Evolutionary conservation across 768 basidiomycete species (phyloP), one percentile per base, ranked within the genome.

Genomic region (Cyathus striatus): DNA sequence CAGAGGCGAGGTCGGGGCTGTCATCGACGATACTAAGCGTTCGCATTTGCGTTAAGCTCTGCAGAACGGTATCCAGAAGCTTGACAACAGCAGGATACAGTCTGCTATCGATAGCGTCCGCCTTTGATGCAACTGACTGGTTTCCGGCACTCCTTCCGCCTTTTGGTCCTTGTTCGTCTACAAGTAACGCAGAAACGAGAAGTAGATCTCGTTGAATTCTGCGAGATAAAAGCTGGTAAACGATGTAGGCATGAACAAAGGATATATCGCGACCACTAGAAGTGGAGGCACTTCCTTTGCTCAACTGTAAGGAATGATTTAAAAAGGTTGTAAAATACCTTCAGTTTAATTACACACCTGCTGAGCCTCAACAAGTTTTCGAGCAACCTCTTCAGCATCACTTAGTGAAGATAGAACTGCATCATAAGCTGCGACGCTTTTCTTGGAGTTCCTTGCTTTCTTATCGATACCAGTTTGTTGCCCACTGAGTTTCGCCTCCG

Each of bases 151-250:
- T 22, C 17, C 47, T 55, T 5, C 44, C 41, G 36, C 49, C 53
- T 13, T 54, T 57, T 26, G 61, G 58, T 37, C 56, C 47, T 2
- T 52, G 63, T 44, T 75, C 73, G 5, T 66, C 74, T 5, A 68
- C 57, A 30, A 86, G 68, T 2, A 83, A 70, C 2, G 85, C 79
- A 18, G 76, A 77, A 47, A 86, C 75, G 38, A 96, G 76, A 18
- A 92, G 75, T 3, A 91, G 74, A 56, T 98, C 94, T 13, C 94
- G 85, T 56, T 92, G 81, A 40, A 90, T 91, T 6, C 94, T 88
- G 40, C 83, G 78, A 16, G 89, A 81, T 39, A 96, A 77, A 23
- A 96, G 81, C 49, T 91, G 87, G 61, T 90, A 92, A 36, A 89
- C 75, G 52, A 95, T 81, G 58, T 85, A 95, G 14, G 86, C 78